phyloP scores from a whole-genome alignment of 2,329 filamentous ascomycete species.

The Penicillium sp. region DNA sequence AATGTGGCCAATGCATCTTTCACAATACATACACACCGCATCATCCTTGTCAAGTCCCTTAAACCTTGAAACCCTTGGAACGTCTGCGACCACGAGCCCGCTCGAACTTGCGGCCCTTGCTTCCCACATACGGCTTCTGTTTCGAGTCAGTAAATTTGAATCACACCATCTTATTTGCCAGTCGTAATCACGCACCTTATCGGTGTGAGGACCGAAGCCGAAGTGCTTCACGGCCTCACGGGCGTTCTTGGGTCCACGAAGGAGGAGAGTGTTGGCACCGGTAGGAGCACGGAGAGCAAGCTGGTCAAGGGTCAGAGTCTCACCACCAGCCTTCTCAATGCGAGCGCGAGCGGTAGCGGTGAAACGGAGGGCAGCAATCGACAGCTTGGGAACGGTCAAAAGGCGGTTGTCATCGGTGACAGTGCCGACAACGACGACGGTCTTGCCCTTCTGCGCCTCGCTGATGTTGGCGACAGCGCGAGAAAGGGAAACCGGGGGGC shows the following conservation, averaged over 20 bases:
- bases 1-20: slow-evolving; percentile 11
- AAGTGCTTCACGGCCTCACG: slow-evolving; percentile 99
- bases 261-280: slow-evolving; percentile 92
- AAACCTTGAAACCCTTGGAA: slow-evolving; percentile 99
- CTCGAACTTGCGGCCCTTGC: slow-evolving; percentile 99
- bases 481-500: slow-evolving; percentile 89
- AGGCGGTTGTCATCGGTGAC: slow-evolving; percentile 98
- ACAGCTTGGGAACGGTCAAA: slow-evolving; percentile 84
- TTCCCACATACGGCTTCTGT: slow-evolving; percentile 92
- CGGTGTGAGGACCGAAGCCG: slow-evolving; percentile 93
- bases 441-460: slow-evolving; percentile 65
- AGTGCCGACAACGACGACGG: slow-evolving; percentile 88
- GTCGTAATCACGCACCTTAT: slow-evolving; percentile 68
- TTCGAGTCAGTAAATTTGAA: slow-evolving; percentile 17
- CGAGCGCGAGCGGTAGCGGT: slow-evolving; percentile 93
- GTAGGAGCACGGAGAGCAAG: slow-evolving; percentile 92
- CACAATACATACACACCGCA: slow-evolving; percentile 16
- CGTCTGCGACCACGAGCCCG: slow-evolving; percentile 96
- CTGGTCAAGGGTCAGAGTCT: slow-evolving; percentile 94
- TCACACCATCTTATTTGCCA: not conserved
- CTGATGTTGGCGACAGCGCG: slow-evolving; percentile 70
- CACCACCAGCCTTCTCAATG: slow-evolving; percentile 89
- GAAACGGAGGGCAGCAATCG: slow-evolving; percentile 91
- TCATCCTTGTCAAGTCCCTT: slow-evolving; percentile 46
- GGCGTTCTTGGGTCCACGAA: slow-evolving; percentile 97